Percentiles rank a stretch among this genome's conserved stretches.
Evolutionary conservation across 495 filamentous ascomycete genomes (phyloP).

Genomic region (Penicillium manginii): DNA sequence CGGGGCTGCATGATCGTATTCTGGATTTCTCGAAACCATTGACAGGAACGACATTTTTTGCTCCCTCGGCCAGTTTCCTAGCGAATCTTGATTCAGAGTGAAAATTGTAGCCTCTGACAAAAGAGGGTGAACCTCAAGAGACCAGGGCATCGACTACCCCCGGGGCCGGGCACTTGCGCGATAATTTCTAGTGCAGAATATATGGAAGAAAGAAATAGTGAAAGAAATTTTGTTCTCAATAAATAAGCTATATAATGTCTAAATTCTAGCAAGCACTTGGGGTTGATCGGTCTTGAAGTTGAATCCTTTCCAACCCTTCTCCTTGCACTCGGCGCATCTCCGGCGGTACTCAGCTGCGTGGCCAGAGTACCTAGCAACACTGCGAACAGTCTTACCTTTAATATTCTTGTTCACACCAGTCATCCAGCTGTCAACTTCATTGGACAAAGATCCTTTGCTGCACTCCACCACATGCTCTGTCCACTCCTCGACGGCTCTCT

Average conservation of each 20-base stretch:
- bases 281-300: conserved; percentile 6
- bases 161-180: too few relatives aligned
- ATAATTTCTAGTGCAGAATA: not conserved
- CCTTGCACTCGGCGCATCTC: conserved; percentile 23
- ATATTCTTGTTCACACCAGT: conserved; percentile 42
- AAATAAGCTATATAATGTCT: not conserved
- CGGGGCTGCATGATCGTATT: conserved; percentile 58
- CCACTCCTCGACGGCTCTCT: conserved; percentile 23
- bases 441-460: conserved; percentile 23
- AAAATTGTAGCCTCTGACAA: not conserved
- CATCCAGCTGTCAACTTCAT: conserved; percentile 37
- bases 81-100: conserved; percentile 37
- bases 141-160: too few relatives aligned
- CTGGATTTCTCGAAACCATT: conserved; percentile 57
- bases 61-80: conserved; percentile 50
- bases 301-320: conserved; percentile 22
- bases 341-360: conserved; percentile 25
- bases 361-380: conserved; percentile 34
- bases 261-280: not conserved
- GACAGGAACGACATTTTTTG: conserved; percentile 59
- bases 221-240: not conserved
- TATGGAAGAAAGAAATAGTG: not conserved
- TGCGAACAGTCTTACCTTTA: conserved; percentile 30
- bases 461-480: conserved; percentile 24
- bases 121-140: too few relatives aligned